Evolutionary conservation across 306 rosid species (phyloP).

Genomic region (Medicago arabica): DNA sequence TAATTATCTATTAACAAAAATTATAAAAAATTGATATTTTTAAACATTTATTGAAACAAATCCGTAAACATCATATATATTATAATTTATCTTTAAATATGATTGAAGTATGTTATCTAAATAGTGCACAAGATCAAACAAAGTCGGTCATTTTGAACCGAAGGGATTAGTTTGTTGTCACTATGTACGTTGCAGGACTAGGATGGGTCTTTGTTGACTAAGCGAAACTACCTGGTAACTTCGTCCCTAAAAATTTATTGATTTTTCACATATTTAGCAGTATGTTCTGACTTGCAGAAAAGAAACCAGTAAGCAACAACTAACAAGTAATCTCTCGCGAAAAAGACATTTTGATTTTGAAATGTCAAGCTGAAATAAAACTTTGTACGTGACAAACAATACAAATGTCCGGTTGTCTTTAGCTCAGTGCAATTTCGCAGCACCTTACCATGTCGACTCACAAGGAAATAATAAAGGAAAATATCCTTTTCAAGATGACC

Average conservation of each 20-base stretch:
- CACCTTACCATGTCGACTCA: slow-evolving; percentile 43
- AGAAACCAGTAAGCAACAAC: slow-evolving; percentile 1
- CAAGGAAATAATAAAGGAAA: not conserved
- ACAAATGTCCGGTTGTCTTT: slow-evolving; percentile 5
- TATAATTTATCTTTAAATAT: too few relatives aligned
- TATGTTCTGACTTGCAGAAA: not conserved
- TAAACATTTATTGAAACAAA: too few relatives aligned
- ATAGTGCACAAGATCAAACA: too few relatives aligned
- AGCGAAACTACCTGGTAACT: slow-evolving; percentile 44
- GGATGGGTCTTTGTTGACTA: slow-evolving; percentile 11
- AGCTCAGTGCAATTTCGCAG: slow-evolving; percentile 45
- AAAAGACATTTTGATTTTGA: slow-evolving; percentile 4
- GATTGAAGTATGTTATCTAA: too few relatives aligned
- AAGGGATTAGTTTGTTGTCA: not conserved
- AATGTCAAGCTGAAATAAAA: not conserved
- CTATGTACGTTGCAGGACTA: not conserved
- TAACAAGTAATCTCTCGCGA: slow-evolving; percentile 24
- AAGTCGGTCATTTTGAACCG: too few relatives aligned
- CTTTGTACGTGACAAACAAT: slow-evolving; percentile 1
- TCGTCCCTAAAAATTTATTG: not conserved
- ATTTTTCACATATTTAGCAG: slow-evolving; percentile 14
- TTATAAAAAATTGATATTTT: too few relatives aligned
- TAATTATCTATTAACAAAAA: too few relatives aligned
- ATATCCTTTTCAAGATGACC: slow-evolving; percentile 23
- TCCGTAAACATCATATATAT: too few relatives aligned